Conservation (phyloP, 108 stramenopile species). For the Skeletonema menzelii region DNA sequence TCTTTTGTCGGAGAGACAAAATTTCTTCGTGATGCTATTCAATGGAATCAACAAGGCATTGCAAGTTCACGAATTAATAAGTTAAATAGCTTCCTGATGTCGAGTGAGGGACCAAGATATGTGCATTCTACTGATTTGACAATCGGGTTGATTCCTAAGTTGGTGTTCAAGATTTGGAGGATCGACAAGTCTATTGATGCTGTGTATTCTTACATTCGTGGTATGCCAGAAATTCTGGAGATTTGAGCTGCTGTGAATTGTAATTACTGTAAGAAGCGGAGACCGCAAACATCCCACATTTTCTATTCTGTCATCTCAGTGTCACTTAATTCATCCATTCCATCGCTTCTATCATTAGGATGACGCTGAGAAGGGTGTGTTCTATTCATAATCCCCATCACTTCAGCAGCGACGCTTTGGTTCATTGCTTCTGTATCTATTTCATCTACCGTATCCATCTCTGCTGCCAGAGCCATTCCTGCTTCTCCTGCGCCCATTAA, state of each 20-base stretch:
- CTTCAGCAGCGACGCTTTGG: slow-evolving; percentile 34
- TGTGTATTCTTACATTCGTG: slow-evolving; percentile 10
- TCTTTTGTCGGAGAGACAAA: neutral
- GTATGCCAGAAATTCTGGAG: slow-evolving; percentile 13
- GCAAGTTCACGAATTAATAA: slow-evolving; percentile 15
- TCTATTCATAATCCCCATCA: slow-evolving; percentile 22
- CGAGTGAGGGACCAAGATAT: slow-evolving; percentile 5
- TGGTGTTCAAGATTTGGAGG: slow-evolving; percentile 18
- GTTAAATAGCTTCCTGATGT: slow-evolving; percentile 11
- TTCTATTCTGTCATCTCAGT: slow-evolving; percentile 3
- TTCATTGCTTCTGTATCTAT: slow-evolving; percentile 21
- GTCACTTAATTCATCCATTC: slow-evolving; percentile 16
- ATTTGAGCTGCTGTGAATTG: neutral
- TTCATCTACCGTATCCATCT: slow-evolving; percentile 24
- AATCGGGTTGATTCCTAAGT: slow-evolving; percentile 13
- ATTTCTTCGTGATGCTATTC: neutral
- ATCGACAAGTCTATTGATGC: slow-evolving; percentile 2
- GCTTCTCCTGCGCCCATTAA: slow-evolving; percentile 28
- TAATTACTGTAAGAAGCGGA: too few relatives aligned
- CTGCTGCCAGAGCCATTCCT: slow-evolving; percentile 1
- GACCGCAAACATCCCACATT: too few relatives aligned
- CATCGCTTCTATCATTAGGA: slow-evolving; percentile 7
- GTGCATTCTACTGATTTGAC: slow-evolving; percentile 8
- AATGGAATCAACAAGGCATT: slow-evolving; percentile 19
- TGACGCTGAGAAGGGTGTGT: neutral